These are phyloP conservation scores for Piper longum DNA, from an alignment of 164 flowering plant genomes.

Conservation along the genomic window DNA sequence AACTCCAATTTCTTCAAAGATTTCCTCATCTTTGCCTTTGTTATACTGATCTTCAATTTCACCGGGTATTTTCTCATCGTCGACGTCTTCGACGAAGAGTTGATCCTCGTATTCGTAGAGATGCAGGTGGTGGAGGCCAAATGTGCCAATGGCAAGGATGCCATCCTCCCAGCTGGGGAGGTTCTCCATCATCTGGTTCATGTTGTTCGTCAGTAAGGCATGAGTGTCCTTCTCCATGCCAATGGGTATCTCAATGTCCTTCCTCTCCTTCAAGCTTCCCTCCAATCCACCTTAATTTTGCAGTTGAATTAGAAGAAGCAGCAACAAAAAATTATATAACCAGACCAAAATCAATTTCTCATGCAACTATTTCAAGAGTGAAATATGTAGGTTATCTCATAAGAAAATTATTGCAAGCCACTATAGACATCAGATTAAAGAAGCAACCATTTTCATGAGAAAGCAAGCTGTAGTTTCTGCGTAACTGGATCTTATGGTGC, in stretches of 20 bases:
- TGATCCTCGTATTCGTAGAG: not conserved
- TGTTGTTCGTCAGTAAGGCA: not conserved
- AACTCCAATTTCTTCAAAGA: conserved; percentile 11
- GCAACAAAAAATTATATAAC: no score
- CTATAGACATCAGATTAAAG: no score
- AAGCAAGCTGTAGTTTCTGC: no score
- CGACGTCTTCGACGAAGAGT: conserved; percentile 4
- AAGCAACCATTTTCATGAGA: no score
- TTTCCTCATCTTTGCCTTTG: conserved; percentile 12
- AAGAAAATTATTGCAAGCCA: no score
- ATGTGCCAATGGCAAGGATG: not conserved
- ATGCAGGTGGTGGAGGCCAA: not conserved
- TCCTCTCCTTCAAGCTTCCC: not conserved
- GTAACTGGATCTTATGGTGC: no score
- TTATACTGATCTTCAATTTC: conserved; percentile 7
- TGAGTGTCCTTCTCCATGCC: not conserved
- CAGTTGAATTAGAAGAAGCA: no score
- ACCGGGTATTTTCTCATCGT: not conserved
- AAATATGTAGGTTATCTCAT: no score
- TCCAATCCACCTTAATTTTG: not conserved
- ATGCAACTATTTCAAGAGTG: no score
- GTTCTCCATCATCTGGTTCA: not conserved
- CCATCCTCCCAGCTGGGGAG: not conserved
- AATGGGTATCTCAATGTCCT: not conserved
- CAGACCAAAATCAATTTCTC: no score